These are phyloP conservation scores for Murraya koenigii DNA, from an alignment of 345 rosid genomes.

Conservation along the genomic window DNA sequence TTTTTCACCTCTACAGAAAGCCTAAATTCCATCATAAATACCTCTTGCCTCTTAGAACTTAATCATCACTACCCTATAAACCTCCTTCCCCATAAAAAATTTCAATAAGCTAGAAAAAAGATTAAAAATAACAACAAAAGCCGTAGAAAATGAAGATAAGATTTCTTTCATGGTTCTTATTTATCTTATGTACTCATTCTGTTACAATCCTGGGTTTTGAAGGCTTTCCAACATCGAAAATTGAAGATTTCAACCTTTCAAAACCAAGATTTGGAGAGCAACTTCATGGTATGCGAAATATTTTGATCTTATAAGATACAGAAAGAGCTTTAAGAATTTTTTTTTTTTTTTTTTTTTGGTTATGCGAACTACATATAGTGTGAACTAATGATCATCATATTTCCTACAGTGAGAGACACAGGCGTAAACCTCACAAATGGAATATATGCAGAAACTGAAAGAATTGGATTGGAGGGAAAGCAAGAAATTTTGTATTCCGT, in stretches of 20 bases:
- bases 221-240: background rate
- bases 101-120: background rate
- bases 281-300: conserved; percentile 21
- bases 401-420: conserved; percentile 5
- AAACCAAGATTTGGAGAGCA: conserved; percentile 3
- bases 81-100: background rate
- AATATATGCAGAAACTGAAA: background rate
- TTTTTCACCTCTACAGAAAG: background rate
- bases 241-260: conserved; percentile 14
- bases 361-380: background rate
- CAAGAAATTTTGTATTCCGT: background rate
- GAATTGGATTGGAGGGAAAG: background rate
- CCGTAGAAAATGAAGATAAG: conserved; percentile 14
- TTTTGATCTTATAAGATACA: background rate
- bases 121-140: no score
- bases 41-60: background rate
- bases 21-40: background rate
- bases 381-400: background rate
- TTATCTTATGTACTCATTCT: conserved; percentile 19
- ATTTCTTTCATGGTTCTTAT: conserved; percentile 19
- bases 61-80: background rate
- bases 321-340: background rate
- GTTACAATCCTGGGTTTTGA: conserved; percentile 12
- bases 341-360: background rate
- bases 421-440: conserved; percentile 6